Conservation (phyloP, 169 alveolate species). For the Eimeria zaria region DNA sequence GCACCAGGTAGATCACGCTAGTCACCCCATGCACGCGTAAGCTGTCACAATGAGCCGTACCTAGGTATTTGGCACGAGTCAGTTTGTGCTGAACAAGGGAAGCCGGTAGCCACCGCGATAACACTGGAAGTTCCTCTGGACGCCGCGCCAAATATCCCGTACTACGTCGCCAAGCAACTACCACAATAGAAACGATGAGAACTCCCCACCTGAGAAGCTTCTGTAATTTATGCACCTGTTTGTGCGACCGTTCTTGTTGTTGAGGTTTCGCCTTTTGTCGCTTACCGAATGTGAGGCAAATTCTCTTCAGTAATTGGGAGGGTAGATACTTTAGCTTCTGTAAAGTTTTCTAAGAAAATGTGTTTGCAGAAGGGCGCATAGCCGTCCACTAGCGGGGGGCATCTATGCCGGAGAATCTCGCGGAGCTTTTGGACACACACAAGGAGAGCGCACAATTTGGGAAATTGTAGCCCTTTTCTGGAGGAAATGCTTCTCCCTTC, state of each 20-base stretch:
- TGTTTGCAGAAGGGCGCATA: slow-evolving; percentile 99
- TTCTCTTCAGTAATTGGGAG: slow-evolving; percentile 96
- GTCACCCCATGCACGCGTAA: not conserved
- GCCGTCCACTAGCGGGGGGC: slow-evolving; percentile 92
- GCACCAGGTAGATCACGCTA: not conserved
- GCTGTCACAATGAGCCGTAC: slow-evolving; percentile 3
- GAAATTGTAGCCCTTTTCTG: not conserved
- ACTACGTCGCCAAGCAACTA: slow-evolving; percentile 25
- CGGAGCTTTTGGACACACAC: slow-evolving; percentile 52
- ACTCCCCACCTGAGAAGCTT: not conserved
- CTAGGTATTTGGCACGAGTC: slow-evolving; percentile 94
- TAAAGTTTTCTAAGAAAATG: slow-evolving; percentile 97
- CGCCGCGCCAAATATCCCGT: slow-evolving; percentile 97
- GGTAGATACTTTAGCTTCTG: slow-evolving; percentile 94
- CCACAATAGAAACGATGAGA: not conserved
- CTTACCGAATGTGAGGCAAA: slow-evolving; percentile 90
- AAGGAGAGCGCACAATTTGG: not conserved
- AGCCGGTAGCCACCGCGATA: slow-evolving; percentile 97
- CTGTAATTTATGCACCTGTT: not conserved
- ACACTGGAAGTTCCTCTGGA: slow-evolving; percentile 98
- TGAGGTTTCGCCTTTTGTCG: not conserved
- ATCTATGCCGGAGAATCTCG: slow-evolving; percentile 85
- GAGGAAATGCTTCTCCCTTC: not conserved
- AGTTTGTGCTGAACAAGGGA: slow-evolving; percentile 88
- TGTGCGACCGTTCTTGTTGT: not conserved